Base-by-base conservation (phyloP, 768 basidiomycete species). In the Tephrocybe sp. region DNA sequence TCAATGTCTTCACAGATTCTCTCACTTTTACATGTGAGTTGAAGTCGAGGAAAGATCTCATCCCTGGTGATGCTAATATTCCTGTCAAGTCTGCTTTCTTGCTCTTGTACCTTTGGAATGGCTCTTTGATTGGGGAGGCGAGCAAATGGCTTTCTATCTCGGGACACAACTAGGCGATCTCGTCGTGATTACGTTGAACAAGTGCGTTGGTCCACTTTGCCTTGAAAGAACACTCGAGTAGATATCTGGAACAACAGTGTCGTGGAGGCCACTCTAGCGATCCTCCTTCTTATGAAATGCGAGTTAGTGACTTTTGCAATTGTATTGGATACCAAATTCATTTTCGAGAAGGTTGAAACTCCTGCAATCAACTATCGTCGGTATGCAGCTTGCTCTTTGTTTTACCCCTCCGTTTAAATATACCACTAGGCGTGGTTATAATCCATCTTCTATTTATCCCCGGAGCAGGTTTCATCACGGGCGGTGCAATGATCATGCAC, bases 371-470 rank as follows among this genome's bases (percentile, higher is more conserved):
- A 89, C 87, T 0, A 80, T 89, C 35, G 73, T 82, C 31, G 87
- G 84, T 80, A 48, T 16, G 67, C 36, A n/a, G 16, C 27, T 15
- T 28, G 12, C 8, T 38, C 1, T 36, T n/a, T n/a, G 13, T 35
- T 34, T 26, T 9, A 26, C 37, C 2, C n/a, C 11, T 26, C 16
- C 5, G 9, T n/a, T n/a, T 39, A n/a, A 44, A 26, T 15, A 18
- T 21, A 8, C 9, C 12, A 27, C 9, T 51, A 82, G 84, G 87
- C 15, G 87, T 90, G 7, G 75, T 88, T 6, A 66, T 90, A n/a
- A 72, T 90, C 8, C 87, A 87, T 62, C 72, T 89, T 1, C 73
- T 90, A 1, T 74, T 90, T 13, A 72, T 89, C 36, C 87, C 87
- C 0, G 87, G 87, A 2, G 72, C 77, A 4, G 73, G 86, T 0